Conservation (phyloP, 1,284 basidiomycete genomes). For the Gomphus bonarii region DNA sequence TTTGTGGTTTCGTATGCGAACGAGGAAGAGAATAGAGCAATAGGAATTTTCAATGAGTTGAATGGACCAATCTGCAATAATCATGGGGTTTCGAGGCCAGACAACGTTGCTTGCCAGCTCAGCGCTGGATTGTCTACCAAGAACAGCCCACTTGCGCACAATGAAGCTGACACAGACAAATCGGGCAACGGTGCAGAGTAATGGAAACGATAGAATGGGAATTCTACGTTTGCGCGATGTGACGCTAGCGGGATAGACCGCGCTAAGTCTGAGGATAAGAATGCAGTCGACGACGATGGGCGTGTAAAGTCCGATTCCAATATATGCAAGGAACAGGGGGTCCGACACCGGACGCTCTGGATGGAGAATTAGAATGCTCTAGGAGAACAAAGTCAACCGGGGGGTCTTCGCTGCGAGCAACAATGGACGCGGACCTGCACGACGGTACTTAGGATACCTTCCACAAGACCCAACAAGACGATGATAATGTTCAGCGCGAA, state of each 20-base stretch:
- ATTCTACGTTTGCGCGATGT: conserved; percentile 12
- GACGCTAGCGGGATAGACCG: conserved; percentile 17
- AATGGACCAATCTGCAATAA: conserved; percentile 22
- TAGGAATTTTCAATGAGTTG: conserved; percentile 22
- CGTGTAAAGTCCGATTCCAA: conserved; percentile 10
- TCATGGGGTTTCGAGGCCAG: conserved; percentile 9
- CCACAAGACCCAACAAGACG: conserved; percentile 19
- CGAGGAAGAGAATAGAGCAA: conserved; percentile 9
- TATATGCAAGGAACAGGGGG: conserved; percentile 9
- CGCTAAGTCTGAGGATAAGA: conserved; percentile 18
- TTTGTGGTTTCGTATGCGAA: not conserved
- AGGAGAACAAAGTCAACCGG: not conserved
- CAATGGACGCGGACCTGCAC: not conserved
- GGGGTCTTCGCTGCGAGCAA: not conserved
- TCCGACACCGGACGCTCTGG: not conserved
- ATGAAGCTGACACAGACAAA: conserved; percentile 4
- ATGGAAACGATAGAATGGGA: conserved; percentile 14
- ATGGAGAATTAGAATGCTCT: conserved; percentile 5
- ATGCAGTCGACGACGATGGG: conserved; percentile 18
- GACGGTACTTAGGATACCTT: conserved; percentile 17
- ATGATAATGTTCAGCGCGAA: conserved; percentile 25
- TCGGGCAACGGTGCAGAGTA: conserved; percentile 11
- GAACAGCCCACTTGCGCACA: not conserved
- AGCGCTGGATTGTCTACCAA: not conserved
- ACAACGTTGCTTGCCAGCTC: not conserved